phyloP scores from a whole-genome alignment of 2,329 filamentous ascomycete species.

The Trichoderma koningii region DNA sequence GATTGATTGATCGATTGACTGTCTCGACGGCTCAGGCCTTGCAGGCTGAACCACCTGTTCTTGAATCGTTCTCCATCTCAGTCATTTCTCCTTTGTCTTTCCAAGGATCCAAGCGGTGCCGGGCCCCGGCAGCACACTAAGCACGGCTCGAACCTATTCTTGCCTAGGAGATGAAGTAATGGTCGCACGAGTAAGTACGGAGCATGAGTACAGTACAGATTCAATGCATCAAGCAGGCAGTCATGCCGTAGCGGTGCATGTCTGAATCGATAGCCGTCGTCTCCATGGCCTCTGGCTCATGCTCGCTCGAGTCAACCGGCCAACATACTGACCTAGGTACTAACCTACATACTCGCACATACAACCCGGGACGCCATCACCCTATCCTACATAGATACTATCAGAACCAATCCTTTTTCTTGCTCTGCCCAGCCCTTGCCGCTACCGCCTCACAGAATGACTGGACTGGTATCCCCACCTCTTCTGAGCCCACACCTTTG shows the following conservation, averaged over 20 bases:
- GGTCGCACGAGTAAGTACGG: not conserved
- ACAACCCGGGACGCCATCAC: no score
- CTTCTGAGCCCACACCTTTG: slow-evolving; percentile 27
- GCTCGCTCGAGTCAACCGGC: slow-evolving; percentile 7
- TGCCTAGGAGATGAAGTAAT: no score
- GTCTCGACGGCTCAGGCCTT: not conserved
- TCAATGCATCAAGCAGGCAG: slow-evolving; percentile 18
- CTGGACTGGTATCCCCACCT: slow-evolving; percentile 26
- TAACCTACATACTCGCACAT: no score
- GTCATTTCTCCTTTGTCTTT: no score
- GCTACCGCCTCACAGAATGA: slow-evolving; percentile 24
- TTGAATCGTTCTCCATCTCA: slow-evolving; percentile 8
- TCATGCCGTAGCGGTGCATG: slow-evolving; percentile 2
- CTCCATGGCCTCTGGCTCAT: slow-evolving; percentile 5
- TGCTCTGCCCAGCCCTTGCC: slow-evolving; percentile 18
- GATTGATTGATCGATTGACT: not conserved
- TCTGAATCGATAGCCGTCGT: slow-evolving; percentile 15
- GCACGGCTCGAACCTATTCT: not conserved
- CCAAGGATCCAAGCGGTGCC: slow-evolving; percentile 23
- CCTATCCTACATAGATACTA: no score
- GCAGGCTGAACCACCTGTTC: slow-evolving; percentile 15
- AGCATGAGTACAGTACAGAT: not conserved
- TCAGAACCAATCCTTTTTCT: not conserved
- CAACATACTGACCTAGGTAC: not conserved
- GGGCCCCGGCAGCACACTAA: slow-evolving; percentile 23